Conservation (phyloP, 306 rosid genomes). For the Sechiopsis laciniata region DNA sequence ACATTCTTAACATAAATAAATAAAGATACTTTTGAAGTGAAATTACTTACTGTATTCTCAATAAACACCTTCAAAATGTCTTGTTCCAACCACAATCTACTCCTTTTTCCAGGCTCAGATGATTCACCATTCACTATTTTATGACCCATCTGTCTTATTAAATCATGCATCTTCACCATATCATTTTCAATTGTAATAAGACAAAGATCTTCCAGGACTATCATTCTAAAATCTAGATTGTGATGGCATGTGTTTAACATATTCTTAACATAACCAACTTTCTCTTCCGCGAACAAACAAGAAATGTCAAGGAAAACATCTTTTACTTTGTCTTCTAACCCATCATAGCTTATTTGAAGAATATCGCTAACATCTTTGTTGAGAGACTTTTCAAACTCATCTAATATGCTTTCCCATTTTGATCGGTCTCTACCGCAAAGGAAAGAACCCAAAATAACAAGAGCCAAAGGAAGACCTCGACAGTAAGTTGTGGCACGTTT, state of each 20-base stretch:
- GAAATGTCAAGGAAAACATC: constrained; percentile 39
- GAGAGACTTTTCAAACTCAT: constrained; percentile 19
- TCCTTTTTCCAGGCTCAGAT: too few species aligned
- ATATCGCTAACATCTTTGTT: constrained; percentile 20
- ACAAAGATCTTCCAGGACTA: too few species aligned
- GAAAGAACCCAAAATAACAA: constrained; percentile 34
- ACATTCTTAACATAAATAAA: too few species aligned
- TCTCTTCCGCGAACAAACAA: constrained; percentile 31
- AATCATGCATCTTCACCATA: too few species aligned
- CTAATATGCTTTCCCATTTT: constrained; percentile 26
- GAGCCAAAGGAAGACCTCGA: constrained; percentile 37
- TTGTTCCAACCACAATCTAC: too few species aligned
- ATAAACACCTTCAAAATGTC: too few species aligned
- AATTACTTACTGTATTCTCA: not conserved
- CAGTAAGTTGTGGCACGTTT: constrained; percentile 19
- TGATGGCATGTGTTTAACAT: too few species aligned
- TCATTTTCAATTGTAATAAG: too few species aligned
- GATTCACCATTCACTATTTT: too few species aligned
- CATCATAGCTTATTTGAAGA: constrained; percentile 27
- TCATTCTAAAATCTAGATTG: too few species aligned
- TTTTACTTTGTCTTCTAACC: constrained; percentile 13
- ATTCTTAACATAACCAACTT: not conserved
- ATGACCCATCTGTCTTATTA: too few species aligned
- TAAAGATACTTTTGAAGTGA: too few species aligned
- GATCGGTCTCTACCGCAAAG: constrained; percentile 1